Percentiles rank a stretch among this genome's conserved stretches.
These are phyloP conservation scores for Collybiopsis confluens DNA, from an alignment of 768 basidiomycete species.

Conservation along the genomic window DNA sequence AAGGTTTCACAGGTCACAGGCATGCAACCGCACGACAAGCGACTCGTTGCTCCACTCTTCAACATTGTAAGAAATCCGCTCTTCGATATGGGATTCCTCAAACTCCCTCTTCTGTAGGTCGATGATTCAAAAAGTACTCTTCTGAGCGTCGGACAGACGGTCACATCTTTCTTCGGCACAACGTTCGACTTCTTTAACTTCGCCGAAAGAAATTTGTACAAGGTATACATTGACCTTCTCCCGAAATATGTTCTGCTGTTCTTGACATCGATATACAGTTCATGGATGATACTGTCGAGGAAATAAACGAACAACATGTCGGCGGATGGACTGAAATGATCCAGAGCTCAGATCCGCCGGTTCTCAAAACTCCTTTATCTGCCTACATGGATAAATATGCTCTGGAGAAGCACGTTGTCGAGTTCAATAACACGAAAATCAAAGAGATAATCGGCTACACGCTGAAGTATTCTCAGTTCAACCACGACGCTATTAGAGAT, in stretches of 20 bases:
- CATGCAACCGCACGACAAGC: constrained; percentile 49
- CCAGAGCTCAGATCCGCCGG: constrained; percentile 61
- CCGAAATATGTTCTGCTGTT: background rate
- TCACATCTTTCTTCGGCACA: constrained; percentile 72
- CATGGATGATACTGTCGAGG: constrained; percentile 69
- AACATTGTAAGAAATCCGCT: constrained; percentile 54
- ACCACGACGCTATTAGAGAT: constrained; percentile 57
- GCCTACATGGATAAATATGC: constrained; percentile 78
- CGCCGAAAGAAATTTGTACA: constrained; percentile 61
- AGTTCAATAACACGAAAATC: constrained; percentile 69
- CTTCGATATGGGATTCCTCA: background rate
- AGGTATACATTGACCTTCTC: constrained; percentile 43
- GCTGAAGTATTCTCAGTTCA: constrained; percentile 59
- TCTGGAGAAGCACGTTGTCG: constrained; percentile 65
- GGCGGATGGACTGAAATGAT: constrained; percentile 83
- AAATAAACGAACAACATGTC: constrained; percentile 83
- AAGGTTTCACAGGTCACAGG: constrained; percentile 63
- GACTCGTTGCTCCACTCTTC: constrained; percentile 73
- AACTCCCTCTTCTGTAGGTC: constrained; percentile 37
- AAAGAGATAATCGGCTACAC: constrained; percentile 69
- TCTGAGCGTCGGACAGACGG: constrained; percentile 57
- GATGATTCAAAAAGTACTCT: constrained; percentile 75
- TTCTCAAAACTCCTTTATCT: constrained; percentile 65
- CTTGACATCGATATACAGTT: constrained; percentile 27
- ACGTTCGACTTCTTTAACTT: constrained; percentile 78